A percentile compares a stretch with the other conserved stretches of the same genome.
Evolutionary conservation across 106 monocot genomes (phyloP).

Genomic region (Chionographis japonica): DNA sequence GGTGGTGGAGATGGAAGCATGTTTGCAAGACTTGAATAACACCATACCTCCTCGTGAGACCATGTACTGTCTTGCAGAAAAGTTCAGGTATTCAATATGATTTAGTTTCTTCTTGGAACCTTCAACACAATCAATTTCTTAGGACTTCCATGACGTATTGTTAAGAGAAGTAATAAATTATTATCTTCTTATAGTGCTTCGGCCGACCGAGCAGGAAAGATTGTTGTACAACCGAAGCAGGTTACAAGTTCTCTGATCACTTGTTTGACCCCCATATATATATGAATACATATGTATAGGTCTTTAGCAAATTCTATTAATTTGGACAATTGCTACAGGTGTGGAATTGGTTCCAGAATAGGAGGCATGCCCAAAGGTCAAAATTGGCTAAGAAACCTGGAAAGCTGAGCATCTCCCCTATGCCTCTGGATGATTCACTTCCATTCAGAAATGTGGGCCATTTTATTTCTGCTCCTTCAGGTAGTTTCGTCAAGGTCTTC

Average conservation of each 20-base stretch:
- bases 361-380: conserved; percentile 42
- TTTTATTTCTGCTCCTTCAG: conserved; percentile 15
- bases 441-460: conserved; percentile 10
- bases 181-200: conserved; percentile 48
- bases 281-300: no score
- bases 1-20: conserved; percentile 91
- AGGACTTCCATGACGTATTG: neutral
- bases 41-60: conserved; percentile 64
- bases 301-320: no score
- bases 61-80: conserved; percentile 68
- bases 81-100: conserved; percentile 58
- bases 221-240: conserved; percentile 85
- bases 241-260: conserved; percentile 25
- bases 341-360: conserved; percentile 60
- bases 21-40: conserved; percentile 63
- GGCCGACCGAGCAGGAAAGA: conserved; percentile 65
- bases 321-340: conserved; percentile 19
- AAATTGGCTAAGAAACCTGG: conserved; percentile 17
- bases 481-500: neutral
- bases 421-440: conserved; percentile 20
- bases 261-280: neutral
- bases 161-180: conserved; percentile 4
- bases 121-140: neutral
- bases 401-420: conserved; percentile 19
- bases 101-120: neutral